Conservation (phyloP, 345 rosid species). For the Aquilaria malaccensis region DNA sequence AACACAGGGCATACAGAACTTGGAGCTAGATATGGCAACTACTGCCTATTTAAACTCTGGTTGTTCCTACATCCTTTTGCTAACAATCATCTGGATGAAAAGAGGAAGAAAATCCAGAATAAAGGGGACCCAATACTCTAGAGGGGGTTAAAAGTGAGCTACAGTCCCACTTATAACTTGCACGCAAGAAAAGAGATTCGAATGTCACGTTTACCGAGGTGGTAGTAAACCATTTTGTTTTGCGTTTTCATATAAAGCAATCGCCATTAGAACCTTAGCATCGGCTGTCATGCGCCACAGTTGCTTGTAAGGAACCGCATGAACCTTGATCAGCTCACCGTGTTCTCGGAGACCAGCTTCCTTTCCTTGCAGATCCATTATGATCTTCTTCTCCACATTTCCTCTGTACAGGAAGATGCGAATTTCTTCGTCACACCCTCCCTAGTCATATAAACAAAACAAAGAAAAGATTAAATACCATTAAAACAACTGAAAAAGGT, state of each 20-base stretch:
- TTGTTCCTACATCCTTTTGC: too few species aligned
- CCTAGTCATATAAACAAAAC: conserved; percentile 32
- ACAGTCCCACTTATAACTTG: too few species aligned
- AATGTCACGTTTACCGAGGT: conserved; percentile 12
- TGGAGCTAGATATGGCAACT: too few species aligned
- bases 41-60: too few species aligned
- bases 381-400: conserved; percentile 44
- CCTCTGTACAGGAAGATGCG: conserved; percentile 64
- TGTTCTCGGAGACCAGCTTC: conserved; percentile 67
- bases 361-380: conserved; percentile 68
- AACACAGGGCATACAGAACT: too few species aligned
- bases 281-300: conserved; percentile 81
- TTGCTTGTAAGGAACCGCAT: conserved; percentile 46
- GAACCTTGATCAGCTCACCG: conserved; percentile 81
- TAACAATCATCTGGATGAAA: too few species aligned
- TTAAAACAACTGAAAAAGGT: neutral
- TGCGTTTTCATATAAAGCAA: conserved; percentile 83
- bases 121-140: too few species aligned
- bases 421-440: conserved; percentile 94
- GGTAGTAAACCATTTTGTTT: conserved; percentile 49
- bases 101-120: too few species aligned
- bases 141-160: too few species aligned
- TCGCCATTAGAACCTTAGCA: conserved; percentile 60
- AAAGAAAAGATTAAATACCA: neutral
- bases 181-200: neutral